Base-by-base conservation (phyloP, 176 grass and related monocot genomes). In the Juncus inflexus region DNA sequence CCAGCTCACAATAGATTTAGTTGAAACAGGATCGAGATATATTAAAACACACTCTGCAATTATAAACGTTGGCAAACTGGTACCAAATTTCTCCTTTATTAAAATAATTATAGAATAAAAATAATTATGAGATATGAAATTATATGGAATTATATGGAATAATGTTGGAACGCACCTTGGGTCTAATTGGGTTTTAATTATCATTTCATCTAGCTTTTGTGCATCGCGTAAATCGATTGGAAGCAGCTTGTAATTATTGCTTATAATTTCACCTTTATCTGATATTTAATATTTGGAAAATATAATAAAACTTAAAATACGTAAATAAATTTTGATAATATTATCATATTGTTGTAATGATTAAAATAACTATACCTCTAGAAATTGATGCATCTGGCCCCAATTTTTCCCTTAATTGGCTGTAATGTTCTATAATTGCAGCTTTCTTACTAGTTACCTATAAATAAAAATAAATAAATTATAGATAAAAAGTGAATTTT, bases 31-130 rank as follows among this genome's bases (percentile, higher is more conserved):
- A 74, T 97, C 80, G 54, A 97, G 65, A 38, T 97, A 97, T 89
- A 97, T 97, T 70, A 97, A 83, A 63, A 97, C 92, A 72, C 92
- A 97, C 64, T 91, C 92, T 81, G 87, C 87, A 91, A 97, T 97
- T 86, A 97, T 97, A 89, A 97, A 97, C 64, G 87, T 97, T 66
- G 87, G 92, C 87, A 91, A 75, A 84, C 87, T 97, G 82, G 83
- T 80, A 86, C 69, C 85, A 91, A 47, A 45, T n/a, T 28, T 28
- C 1, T 28, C 19, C 0, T 28, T 28, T 28, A 28, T 28, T 28
- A 28, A 28, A 28, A 28, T 28, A 28, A 28, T 28, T 28, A 28
- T 47, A 47, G 28, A 63, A 12, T 16, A 49, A 57, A 16, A 58
- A 35, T 12, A 50, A 50, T 60, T 14, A 55, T 4, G 6, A 55